These are phyloP conservation scores for Coemansia sp. DNA, from an alignment of 192 early-diverging fungal species.

Conservation along the genomic window DNA sequence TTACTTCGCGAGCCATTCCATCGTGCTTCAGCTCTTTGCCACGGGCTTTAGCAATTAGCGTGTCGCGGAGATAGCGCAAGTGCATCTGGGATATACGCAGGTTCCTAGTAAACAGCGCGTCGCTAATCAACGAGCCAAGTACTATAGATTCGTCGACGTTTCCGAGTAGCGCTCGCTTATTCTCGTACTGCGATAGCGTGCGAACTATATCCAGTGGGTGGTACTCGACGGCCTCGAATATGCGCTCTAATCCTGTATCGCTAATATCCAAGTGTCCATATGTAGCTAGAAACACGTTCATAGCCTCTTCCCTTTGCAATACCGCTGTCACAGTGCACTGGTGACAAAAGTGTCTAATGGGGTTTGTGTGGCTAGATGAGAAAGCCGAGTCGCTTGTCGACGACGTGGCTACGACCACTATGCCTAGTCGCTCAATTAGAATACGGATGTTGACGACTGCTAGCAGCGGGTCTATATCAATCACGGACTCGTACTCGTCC, in stretches of 20 bases:
- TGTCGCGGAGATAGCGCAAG: slow-evolving; percentile 9
- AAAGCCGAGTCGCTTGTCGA: not conserved
- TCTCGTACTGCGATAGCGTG: slow-evolving; percentile 8
- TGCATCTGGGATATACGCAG: slow-evolving; percentile 32
- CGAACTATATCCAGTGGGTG: slow-evolving; percentile 22
- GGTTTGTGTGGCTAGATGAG: not conserved
- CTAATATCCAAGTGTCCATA: slow-evolving; percentile 8
- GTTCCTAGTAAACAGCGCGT: slow-evolving; percentile 5
- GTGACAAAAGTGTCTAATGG: not conserved
- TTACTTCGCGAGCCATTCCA: not conserved
- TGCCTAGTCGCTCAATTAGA: slow-evolving; percentile 8
- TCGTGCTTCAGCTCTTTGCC: not conserved
- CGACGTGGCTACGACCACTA: slow-evolving; percentile 4
- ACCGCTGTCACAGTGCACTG: slow-evolving; percentile 15
- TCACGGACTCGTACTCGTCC: slow-evolving; percentile 24
- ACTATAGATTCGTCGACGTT: not conserved
- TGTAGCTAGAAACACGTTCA: slow-evolving; percentile 14
- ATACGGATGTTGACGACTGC: slow-evolving; percentile 6
- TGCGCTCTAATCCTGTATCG: not conserved
- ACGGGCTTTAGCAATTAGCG: not conserved
- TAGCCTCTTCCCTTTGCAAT: slow-evolving; percentile 16
- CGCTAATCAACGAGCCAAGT: slow-evolving; percentile 3
- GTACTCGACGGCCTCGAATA: slow-evolving; percentile 19
- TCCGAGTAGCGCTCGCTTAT: not conserved
- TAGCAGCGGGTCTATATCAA: not conserved